Percentiles rank a stretch among this genome's conserved stretches.
Conservation (phyloP, 108 stramenopile genomes). For the Aurantiochytrium sp. region DNA sequence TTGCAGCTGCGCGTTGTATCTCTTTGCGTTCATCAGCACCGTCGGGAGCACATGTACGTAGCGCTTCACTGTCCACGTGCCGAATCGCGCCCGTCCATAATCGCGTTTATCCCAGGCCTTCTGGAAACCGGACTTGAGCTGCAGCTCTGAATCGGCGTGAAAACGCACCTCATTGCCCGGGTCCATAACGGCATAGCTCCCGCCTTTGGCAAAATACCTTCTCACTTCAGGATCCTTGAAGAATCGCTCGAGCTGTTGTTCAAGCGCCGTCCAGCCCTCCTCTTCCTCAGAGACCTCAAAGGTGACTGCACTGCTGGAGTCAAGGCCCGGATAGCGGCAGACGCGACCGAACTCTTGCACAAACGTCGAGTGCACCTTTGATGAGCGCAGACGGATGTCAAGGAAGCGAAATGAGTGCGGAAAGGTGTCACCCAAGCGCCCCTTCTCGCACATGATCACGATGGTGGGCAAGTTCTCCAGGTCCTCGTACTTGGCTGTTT, state of each 20-base stretch:
- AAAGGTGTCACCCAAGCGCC: conserved; percentile 20
- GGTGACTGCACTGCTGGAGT: background rate
- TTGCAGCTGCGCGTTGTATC: background rate
- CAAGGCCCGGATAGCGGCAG: background rate
- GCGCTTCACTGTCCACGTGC: background rate
- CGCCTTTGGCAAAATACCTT: background rate
- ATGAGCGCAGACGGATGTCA: background rate
- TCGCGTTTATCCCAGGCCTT: background rate
- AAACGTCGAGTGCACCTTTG: background rate
- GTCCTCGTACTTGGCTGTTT: background rate
- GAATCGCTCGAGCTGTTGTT: background rate
- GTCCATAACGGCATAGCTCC: background rate
- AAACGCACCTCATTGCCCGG: background rate
- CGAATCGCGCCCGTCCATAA: background rate
- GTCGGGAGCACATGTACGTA: background rate
- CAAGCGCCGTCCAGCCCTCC: background rate
- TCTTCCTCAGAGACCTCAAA: background rate
- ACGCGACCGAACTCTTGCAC: conserved; percentile 20
- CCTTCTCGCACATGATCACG: conserved; percentile 12
- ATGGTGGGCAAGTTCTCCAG: conserved; percentile 14
- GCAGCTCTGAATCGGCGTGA: background rate
- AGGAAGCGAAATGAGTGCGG: background rate
- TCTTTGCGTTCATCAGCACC: background rate
- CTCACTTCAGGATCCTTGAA: background rate
- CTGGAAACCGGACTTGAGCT: background rate